Conservation (phyloP, 2,329 filamentous ascomycete genomes). For the Alternaria sp. region DNA sequence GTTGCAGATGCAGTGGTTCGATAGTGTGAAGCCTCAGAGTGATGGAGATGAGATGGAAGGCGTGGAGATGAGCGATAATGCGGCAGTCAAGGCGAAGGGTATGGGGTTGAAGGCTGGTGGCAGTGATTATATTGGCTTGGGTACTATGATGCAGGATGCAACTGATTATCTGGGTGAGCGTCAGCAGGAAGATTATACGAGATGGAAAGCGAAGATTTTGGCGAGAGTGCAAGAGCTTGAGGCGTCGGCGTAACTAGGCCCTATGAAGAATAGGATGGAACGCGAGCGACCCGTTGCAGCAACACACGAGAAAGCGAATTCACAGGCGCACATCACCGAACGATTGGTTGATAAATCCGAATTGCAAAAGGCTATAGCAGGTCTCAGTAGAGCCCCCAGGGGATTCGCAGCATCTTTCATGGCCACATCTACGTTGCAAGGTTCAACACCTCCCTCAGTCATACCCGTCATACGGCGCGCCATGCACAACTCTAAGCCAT, state of each 20-base stretch:
- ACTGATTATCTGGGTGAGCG: constrained; percentile 75
- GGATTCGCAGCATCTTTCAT: neutral
- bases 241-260: constrained; percentile 3
- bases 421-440: neutral
- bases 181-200: constrained; percentile 67
- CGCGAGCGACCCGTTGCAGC: neutral
- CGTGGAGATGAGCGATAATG: constrained; percentile 34
- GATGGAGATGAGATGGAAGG: constrained; percentile 41
- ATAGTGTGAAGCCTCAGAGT: constrained; percentile 58
- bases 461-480: neutral
- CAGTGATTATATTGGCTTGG: constrained; percentile 57
- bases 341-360: neutral
- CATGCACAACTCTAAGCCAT: neutral
- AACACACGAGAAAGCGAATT: neutral
- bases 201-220: constrained; percentile 72
- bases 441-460: neutral
- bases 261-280: neutral
- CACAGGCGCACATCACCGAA: neutral
- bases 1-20: constrained; percentile 64
- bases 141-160: constrained; percentile 78
- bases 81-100: constrained; percentile 46
- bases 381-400: neutral
- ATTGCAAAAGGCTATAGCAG: neutral
- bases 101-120: constrained; percentile 55
- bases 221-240: constrained; percentile 63